A percentile compares a stretch with the other conserved stretches of the same genome.
Conservation (phyloP, 108 stramenopile species). For the Skeletonema marinoi region DNA sequence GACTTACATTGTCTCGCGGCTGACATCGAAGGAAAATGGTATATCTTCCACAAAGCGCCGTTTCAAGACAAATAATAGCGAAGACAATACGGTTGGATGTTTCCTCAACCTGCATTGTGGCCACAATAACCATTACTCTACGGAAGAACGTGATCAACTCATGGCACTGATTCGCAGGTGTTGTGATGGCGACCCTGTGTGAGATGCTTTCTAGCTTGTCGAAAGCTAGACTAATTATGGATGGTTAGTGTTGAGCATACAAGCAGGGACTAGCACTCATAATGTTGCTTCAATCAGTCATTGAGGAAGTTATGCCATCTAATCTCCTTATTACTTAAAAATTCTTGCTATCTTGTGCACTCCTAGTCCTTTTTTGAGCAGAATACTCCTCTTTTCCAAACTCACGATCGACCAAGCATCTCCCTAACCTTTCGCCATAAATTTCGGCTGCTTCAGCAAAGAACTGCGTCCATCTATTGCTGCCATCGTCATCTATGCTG, state of each 20-base stretch:
- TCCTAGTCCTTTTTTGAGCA: background rate
- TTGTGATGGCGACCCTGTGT: slow-evolving; percentile 14
- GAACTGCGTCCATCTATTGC: background rate
- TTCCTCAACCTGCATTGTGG: slow-evolving; percentile 88
- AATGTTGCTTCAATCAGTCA: no score
- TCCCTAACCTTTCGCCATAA: background rate
- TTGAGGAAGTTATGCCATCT: no score
- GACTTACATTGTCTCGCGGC: slow-evolving; percentile 63
- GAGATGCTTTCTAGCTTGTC: background rate
- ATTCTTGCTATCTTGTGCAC: no score
- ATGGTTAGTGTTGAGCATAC: no score
- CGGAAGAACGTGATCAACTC: slow-evolving; percentile 61
- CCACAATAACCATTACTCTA: slow-evolving; percentile 84
- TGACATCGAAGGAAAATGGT: slow-evolving; percentile 50
- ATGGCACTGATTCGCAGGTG: slow-evolving; percentile 36
- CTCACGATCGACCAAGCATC: background rate
- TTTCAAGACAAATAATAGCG: background rate
- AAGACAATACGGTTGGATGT: slow-evolving; percentile 48
- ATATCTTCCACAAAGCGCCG: slow-evolving; percentile 37
- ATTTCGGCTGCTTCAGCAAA: background rate
- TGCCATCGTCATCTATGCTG: background rate
- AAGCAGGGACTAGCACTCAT: no score
- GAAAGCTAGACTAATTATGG: no score
- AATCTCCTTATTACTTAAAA: no score
- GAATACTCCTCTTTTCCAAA: background rate